These are phyloP conservation scores for Biancaea sappan DNA, from an alignment of 306 rosid species.

Conservation along the genomic window DNA sequence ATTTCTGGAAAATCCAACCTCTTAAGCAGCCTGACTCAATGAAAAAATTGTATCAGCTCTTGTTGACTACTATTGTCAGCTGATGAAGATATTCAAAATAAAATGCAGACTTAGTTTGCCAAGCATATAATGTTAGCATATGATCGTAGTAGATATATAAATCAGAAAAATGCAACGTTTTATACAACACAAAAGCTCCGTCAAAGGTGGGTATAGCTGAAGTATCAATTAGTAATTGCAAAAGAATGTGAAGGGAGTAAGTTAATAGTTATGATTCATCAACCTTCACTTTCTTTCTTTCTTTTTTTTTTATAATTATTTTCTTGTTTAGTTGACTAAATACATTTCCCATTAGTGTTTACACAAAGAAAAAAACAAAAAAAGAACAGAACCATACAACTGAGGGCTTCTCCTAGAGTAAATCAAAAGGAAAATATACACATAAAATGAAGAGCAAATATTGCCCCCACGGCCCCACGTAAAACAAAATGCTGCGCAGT, in stretches of 20 bases:
- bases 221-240: neutral
- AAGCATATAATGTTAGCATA: constrained; percentile 23
- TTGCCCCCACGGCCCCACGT: neutral
- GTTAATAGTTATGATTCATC: neutral
- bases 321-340: neutral
- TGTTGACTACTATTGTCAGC: constrained; percentile 3
- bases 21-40: constrained; percentile 73
- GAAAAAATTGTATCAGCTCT: constrained; percentile 32
- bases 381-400: neutral
- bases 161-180: neutral
- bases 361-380: neutral
- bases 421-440: constrained; percentile 2
- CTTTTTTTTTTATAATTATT: neutral
- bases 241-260: neutral
- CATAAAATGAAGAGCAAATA: neutral
- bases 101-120: neutral
- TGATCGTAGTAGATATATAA: neutral
- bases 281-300: neutral
- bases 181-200: constrained; percentile 1
- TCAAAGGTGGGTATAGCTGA: neutral
- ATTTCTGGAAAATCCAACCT: constrained; percentile 86
- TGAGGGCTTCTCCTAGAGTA: neutral
- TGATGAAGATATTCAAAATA: neutral
- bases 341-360: neutral
- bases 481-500: neutral